Evolutionary conservation across 371 early-diverging fungal species (phyloP).

Genomic region (Mucor lusitanicus): DNA sequence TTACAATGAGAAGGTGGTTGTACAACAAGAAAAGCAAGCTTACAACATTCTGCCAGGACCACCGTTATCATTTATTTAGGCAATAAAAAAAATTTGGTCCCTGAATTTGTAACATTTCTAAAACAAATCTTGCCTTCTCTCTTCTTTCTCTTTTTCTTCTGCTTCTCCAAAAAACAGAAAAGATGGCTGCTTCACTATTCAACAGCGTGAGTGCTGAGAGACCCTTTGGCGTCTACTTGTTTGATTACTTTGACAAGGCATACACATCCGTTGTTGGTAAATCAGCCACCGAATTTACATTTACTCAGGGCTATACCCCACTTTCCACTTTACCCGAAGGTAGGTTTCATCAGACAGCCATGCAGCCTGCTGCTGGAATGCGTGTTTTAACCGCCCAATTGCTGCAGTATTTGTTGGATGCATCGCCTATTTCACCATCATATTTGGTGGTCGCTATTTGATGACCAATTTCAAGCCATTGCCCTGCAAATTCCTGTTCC

Average conservation of each 20-base stretch:
- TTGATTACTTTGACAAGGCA: conserved; percentile 41
- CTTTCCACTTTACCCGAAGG: conserved; percentile 58
- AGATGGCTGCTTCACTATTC: neutral
- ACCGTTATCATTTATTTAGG: neutral
- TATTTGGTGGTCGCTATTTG: conserved; percentile 67
- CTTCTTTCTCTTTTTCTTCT: neutral
- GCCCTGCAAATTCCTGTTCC: conserved; percentile 62
- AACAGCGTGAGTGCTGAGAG: conserved; percentile 40
- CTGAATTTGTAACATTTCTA: neutral
- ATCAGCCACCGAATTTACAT: conserved; percentile 49
- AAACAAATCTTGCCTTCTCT: neutral
- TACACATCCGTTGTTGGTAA: conserved; percentile 48
- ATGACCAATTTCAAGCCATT: conserved; percentile 62
- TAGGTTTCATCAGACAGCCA: neutral
- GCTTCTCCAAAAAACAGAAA: neutral
- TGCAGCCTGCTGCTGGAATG: neutral
- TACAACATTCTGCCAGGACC: neutral
- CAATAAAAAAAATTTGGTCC: neutral
- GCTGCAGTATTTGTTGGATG: conserved; percentile 50
- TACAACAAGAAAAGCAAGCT: neutral
- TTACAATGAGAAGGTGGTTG: neutral
- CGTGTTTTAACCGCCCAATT: neutral
- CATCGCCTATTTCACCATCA: conserved; percentile 60
- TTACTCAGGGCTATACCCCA: conserved; percentile 62
- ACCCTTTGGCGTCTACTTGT: conserved; percentile 53